Conservation (phyloP, 768 basidiomycete genomes). For the Tephrocybe sp. region DNA sequence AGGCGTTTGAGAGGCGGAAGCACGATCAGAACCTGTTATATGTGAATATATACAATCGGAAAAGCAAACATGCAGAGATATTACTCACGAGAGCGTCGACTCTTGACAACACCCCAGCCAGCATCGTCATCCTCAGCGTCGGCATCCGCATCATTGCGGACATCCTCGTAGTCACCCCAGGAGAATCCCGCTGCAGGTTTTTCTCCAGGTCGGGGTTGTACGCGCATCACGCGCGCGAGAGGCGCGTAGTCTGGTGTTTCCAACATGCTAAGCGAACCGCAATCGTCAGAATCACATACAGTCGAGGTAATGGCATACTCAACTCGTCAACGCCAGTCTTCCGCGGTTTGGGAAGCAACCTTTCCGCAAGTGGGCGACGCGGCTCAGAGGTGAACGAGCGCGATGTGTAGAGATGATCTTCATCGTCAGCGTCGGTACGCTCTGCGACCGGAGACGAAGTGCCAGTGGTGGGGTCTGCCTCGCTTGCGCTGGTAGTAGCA, state of each 20-base stretch:
- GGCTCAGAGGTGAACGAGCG: slow-evolving; percentile 24
- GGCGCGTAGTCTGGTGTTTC: slow-evolving; percentile 52
- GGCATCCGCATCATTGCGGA: slow-evolving; percentile 35
- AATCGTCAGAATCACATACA: slow-evolving; percentile 6
- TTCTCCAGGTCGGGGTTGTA: slow-evolving; percentile 55
- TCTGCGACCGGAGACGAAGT: slow-evolving; percentile 36
- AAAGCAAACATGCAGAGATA: background rate
- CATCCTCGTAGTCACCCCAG: slow-evolving; percentile 79
- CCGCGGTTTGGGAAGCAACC: slow-evolving; percentile 58
- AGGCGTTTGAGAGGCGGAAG: slow-evolving; percentile 5
- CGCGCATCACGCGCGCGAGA: slow-evolving; percentile 67
- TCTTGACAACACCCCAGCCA: slow-evolving; percentile 77
- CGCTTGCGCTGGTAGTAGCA: slow-evolving; percentile 48
- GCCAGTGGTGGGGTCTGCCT: slow-evolving; percentile 43
- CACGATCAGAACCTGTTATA: slow-evolving; percentile 14
- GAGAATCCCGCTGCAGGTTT: slow-evolving; percentile 64
- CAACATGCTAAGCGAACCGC: slow-evolving; percentile 49
- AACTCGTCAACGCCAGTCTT: slow-evolving; percentile 74
- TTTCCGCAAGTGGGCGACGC: slow-evolving; percentile 55
- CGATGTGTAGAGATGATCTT: slow-evolving; percentile 18
- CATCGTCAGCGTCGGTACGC: slow-evolving; percentile 19
- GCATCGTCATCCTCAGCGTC: slow-evolving; percentile 69
- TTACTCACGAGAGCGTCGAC: slow-evolving; percentile 42
- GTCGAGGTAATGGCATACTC: slow-evolving; percentile 21
- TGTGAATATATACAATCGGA: background rate